Conservation (phyloP, 2,329 filamentous ascomycete species). For the Arthrobotrys iridis region DNA sequence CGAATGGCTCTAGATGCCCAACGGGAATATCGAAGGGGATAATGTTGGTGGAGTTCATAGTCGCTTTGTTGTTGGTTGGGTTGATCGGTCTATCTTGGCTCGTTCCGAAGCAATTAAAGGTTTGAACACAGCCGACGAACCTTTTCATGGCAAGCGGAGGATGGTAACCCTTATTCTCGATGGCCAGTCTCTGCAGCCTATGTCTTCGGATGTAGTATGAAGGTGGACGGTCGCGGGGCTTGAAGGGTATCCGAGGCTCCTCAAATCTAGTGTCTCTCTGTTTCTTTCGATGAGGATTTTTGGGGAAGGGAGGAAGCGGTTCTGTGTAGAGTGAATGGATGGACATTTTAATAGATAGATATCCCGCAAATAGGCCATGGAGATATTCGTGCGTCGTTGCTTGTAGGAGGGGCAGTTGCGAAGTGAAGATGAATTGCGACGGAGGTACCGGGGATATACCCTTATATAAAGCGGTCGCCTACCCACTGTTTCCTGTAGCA, state of each 20-base stretch:
- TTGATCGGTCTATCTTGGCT: slow-evolving; percentile 14
- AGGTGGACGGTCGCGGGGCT: background rate
- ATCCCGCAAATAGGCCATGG: too few species aligned
- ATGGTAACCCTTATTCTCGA: background rate
- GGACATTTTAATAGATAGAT: background rate
- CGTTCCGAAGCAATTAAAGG: slow-evolving; percentile 22
- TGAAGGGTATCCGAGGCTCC: background rate
- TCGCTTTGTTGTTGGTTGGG: slow-evolving; percentile 15
- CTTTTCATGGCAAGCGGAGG: slow-evolving; percentile 2
- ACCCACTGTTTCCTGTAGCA: too few species aligned
- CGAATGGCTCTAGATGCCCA: slow-evolving; percentile 36
- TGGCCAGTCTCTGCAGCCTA: background rate
- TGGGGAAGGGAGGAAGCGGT: background rate
- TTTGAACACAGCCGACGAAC: slow-evolving; percentile 21
- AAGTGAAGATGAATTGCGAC: background rate
- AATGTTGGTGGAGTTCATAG: slow-evolving; percentile 40
- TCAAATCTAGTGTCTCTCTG: background rate
- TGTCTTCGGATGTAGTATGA: background rate
- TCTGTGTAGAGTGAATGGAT: background rate
- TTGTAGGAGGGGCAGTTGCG: background rate
- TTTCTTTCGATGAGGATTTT: background rate
- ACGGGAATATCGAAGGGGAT: slow-evolving; percentile 14
- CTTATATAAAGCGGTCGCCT: too few species aligned
- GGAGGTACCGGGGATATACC: background rate
- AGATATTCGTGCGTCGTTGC: background rate